Conservation (phyloP, 1,139 yeast genomes). For the Meyerozyma carpophila region DNA sequence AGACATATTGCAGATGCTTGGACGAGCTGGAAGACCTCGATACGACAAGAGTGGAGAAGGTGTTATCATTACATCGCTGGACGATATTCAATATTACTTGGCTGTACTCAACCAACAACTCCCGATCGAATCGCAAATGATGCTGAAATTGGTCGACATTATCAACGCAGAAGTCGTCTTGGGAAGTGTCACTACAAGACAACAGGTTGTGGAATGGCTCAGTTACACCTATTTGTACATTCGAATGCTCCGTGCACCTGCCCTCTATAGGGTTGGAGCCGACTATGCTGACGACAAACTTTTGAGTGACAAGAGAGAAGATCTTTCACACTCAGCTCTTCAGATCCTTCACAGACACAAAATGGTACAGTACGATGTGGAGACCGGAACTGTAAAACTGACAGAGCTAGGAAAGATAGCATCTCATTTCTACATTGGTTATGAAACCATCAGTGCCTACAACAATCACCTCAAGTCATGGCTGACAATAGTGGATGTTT, state of each 20-base stretch:
- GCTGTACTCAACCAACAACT: constrained; percentile 85
- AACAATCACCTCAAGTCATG: constrained; percentile 58
- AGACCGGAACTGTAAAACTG: constrained; percentile 39
- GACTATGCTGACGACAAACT: constrained; percentile 51
- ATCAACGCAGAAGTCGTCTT: constrained; percentile 83
- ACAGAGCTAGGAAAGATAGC: constrained; percentile 85
- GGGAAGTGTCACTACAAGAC: constrained; percentile 57
- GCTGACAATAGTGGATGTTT: constrained; percentile 65
- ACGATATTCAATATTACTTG: constrained; percentile 80
- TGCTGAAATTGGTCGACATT: constrained; percentile 64
- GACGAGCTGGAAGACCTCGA: constrained; percentile 96
- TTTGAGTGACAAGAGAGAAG: constrained; percentile 50
- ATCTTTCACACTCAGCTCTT: constrained; percentile 75
- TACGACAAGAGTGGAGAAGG: constrained; percentile 94
- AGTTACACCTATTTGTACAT: constrained; percentile 75
- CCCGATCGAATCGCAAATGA: constrained; percentile 87
- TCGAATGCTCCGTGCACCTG: constrained; percentile 73
- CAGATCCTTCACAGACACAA: constrained; percentile 47
- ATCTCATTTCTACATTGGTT: constrained; percentile 78
- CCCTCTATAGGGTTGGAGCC: constrained; percentile 68
- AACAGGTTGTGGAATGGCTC: constrained; percentile 76
- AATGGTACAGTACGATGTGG: constrained; percentile 54
- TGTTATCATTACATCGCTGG: constrained; percentile 81
- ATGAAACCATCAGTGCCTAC: constrained; percentile 64
- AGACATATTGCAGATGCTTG: constrained; percentile 91